phyloP scores from a whole-genome alignment of 2,329 filamentous ascomycete genomes.

The Graphiopsis chlorocephala region DNA sequence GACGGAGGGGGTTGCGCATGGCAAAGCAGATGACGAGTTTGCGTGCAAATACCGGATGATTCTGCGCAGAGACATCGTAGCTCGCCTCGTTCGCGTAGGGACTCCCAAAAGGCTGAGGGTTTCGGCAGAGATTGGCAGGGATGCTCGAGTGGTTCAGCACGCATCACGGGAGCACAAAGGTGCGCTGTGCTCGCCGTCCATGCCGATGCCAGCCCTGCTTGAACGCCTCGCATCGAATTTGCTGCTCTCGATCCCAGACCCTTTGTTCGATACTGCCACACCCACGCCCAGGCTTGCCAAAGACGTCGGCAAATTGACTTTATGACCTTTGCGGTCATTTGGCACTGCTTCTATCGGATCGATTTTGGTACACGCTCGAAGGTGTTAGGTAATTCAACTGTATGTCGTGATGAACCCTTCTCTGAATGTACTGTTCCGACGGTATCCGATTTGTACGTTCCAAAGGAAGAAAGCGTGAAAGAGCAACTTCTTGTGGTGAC shows the following conservation, averaged over 20 bases:
- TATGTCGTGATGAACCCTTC: too few relatives aligned
- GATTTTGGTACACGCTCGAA: too few relatives aligned
- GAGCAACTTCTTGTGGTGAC: too few relatives aligned
- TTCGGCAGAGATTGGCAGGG: slow-evolving; percentile 3
- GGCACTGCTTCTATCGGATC: too few relatives aligned
- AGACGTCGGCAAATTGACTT: not conserved
- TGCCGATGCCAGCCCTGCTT: not conserved
- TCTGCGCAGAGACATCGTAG: not conserved
- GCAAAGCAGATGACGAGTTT: slow-evolving; percentile 1
- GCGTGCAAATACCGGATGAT: not conserved
- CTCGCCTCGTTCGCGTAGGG: too few relatives aligned
- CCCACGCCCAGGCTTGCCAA: not conserved
- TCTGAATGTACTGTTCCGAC: too few relatives aligned
- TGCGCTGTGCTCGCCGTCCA: not conserved
- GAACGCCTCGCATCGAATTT: not conserved
- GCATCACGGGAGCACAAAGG: not conserved
- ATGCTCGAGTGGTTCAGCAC: not conserved
- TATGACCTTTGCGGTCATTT: not conserved
- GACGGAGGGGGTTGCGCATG: not conserved
- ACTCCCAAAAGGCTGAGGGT: too few relatives aligned
- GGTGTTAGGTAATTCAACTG: too few relatives aligned
- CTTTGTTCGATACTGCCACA: not conserved
- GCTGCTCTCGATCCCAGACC: not conserved
- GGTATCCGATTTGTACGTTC: not conserved
- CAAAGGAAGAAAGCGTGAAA: too few relatives aligned